Evolutionary conservation across 2,329 filamentous ascomycete genomes (phyloP).

Genomic region (Monosporascus sp.): DNA sequence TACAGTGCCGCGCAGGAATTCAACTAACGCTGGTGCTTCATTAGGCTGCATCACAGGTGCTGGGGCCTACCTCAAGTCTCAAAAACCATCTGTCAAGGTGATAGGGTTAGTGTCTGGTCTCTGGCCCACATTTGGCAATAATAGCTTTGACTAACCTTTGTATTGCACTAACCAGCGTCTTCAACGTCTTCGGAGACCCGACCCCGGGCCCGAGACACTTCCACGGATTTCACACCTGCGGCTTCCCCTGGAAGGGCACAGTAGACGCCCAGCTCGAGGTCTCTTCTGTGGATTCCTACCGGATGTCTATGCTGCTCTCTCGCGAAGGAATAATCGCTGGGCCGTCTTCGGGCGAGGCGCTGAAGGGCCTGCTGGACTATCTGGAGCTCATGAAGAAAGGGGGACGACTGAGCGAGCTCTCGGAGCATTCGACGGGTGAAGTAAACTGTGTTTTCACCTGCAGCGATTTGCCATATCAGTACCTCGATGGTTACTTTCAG

Average conservation of each 20-base stretch:
- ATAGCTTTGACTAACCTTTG: too few relatives aligned
- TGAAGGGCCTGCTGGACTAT: conserved; percentile 46
- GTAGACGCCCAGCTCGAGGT: conserved; percentile 38
- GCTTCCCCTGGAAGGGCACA: too few relatives aligned
- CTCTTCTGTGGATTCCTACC: conserved; percentile 42
- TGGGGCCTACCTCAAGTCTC: conserved; percentile 44
- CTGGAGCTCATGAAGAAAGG: conserved; percentile 42
- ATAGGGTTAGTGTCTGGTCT: too few relatives aligned
- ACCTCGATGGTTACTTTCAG: conserved; percentile 54
- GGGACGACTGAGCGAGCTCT: conserved; percentile 30
- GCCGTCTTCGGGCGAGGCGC: conserved; percentile 55
- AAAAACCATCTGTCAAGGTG: conserved; percentile 40
- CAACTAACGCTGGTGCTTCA: too few relatives aligned
- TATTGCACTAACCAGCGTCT: too few relatives aligned
- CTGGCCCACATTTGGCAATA: too few relatives aligned
- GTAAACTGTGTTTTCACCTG: conserved; percentile 55
- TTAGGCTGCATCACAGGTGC: conserved; percentile 48
- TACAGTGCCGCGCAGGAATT: too few relatives aligned
- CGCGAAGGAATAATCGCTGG: conserved; percentile 55
- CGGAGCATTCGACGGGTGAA: conserved; percentile 35
- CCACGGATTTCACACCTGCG: too few relatives aligned
- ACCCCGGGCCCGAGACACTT: too few relatives aligned
- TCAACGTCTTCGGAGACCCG: too few relatives aligned
- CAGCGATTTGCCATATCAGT: conserved; percentile 60
- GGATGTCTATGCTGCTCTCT: conserved; percentile 47